Conservation (phyloP, 257 asterid genomes). For the Solanum clarkiae region DNA sequence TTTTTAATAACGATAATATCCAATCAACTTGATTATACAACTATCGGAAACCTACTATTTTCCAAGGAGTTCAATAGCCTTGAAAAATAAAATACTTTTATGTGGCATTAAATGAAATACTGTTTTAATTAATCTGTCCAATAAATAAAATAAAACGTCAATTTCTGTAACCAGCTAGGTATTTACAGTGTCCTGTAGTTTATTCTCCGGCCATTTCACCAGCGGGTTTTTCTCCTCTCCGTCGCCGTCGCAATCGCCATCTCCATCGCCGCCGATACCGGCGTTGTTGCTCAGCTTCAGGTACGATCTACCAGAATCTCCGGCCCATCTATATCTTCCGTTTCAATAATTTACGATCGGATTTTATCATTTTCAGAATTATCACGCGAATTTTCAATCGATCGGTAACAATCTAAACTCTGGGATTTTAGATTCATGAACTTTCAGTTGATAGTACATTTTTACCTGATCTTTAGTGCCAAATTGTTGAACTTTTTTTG, state of each 20-base stretch:
- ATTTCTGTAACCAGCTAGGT: no score
- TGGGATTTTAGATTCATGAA: background rate
- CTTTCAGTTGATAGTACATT: background rate
- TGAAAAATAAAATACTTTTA: background rate
- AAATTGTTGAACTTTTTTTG: background rate
- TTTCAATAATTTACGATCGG: background rate
- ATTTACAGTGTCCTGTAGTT: background rate
- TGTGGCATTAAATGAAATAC: background rate
- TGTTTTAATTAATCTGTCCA: background rate
- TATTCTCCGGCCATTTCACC: background rate
- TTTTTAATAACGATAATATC: no score
- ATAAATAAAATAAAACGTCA: background rate
- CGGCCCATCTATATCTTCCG: background rate
- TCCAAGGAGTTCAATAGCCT: no score
- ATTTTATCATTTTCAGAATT: background rate
- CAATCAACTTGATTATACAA: no score
- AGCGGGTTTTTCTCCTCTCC: background rate
- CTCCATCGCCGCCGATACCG: no score
- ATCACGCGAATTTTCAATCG: background rate
- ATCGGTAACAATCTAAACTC: background rate
- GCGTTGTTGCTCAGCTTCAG: background rate
- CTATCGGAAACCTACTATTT: background rate
- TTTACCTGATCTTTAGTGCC: background rate
- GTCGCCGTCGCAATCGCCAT: no score
- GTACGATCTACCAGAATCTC: background rate